These are phyloP conservation scores for Theileria luwenshuni DNA, from an alignment of 169 alveolate genomes.

Conservation along the genomic window DNA sequence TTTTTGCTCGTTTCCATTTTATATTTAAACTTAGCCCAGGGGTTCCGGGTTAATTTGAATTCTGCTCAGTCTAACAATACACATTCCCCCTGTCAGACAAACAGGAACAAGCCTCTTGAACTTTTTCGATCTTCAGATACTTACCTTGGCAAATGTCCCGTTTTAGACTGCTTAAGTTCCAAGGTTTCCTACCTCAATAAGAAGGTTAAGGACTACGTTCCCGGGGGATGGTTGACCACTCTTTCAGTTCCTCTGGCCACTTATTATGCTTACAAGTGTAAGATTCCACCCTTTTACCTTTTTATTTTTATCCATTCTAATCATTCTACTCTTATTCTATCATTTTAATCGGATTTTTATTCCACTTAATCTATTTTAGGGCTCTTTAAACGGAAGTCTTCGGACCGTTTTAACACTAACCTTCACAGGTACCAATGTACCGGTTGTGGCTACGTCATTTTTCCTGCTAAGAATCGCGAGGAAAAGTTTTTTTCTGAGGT, in stretches of 20 bases:
- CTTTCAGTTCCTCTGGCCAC: conserved; percentile 61
- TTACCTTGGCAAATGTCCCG: conserved; percentile 21
- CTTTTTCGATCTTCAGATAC: conserved; percentile 15
- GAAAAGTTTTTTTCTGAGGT: conserved; percentile 73
- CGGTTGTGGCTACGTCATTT: conserved; percentile 74
- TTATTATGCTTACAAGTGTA: conserved; percentile 22
- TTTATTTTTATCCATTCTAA: too few species aligned
- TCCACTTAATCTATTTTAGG: neutral
- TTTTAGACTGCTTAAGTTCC: conserved; percentile 4
- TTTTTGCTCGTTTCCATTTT: conserved; percentile 1
- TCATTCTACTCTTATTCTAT: neutral
- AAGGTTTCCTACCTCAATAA: conserved; percentile 15
- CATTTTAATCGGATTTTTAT: neutral
- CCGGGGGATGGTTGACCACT: conserved; percentile 61
- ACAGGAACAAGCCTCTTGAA: conserved; percentile 2
- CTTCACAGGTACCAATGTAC: conserved; percentile 69
- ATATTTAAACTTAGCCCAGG: conserved; percentile 2
- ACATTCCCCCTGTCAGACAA: conserved; percentile 19
- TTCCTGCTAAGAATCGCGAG: conserved; percentile 78
- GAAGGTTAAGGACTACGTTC: conserved; percentile 45
- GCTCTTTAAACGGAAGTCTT: neutral
- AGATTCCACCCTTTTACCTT: neutral
- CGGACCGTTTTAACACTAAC: neutral
- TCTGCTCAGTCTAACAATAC: conserved; percentile 2
- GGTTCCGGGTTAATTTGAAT: neutral